phyloP scores from a whole-genome alignment of 2,329 filamentous ascomycete species.

The Ceratocystis harringtonii region DNA sequence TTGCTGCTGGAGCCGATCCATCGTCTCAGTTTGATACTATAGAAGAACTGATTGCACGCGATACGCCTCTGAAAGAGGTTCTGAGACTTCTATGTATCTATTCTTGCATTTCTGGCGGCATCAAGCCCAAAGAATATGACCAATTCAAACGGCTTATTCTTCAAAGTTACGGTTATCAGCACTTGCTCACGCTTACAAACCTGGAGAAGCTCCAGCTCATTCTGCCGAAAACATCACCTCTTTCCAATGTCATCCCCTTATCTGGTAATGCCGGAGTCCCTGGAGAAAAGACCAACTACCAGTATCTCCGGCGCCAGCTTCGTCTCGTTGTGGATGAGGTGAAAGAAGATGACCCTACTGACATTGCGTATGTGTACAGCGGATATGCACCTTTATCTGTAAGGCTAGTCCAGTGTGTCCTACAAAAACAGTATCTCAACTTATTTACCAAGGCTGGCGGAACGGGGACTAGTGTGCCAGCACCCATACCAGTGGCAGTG shows the following conservation, averaged over 20 bases:
- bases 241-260: conserved; percentile 70
- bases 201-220: conserved; percentile 85
- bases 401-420: conserved; percentile 75
- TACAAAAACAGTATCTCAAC: conserved; percentile 77
- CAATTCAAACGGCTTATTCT: conserved; percentile 75
- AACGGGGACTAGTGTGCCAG: conserved; percentile 20
- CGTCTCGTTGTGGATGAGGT: conserved; percentile 91
- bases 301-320: conserved; percentile 69
- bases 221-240: conserved; percentile 57
- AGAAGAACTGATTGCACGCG: conserved; percentile 84
- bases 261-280: conserved; percentile 38
- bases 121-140: conserved; percentile 79
- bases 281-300: conserved; percentile 77
- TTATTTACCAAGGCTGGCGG: conserved; percentile 51
- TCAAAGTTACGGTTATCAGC: conserved; percentile 89
- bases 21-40: conserved; percentile 79
- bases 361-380: conserved; percentile 95
- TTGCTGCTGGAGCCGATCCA: conserved; percentile 79
- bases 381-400: conserved; percentile 90
- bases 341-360: conserved; percentile 83
- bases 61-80: conserved; percentile 65
- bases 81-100: conserved; percentile 80
- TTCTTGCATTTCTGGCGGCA: conserved; percentile 75
- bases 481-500: conserved; percentile 26
- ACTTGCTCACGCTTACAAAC: conserved; percentile 74